These are phyloP conservation scores for Fusarium staphyleae DNA, from an alignment of 2,329 filamentous ascomycete species.

Conservation along the genomic window DNA sequence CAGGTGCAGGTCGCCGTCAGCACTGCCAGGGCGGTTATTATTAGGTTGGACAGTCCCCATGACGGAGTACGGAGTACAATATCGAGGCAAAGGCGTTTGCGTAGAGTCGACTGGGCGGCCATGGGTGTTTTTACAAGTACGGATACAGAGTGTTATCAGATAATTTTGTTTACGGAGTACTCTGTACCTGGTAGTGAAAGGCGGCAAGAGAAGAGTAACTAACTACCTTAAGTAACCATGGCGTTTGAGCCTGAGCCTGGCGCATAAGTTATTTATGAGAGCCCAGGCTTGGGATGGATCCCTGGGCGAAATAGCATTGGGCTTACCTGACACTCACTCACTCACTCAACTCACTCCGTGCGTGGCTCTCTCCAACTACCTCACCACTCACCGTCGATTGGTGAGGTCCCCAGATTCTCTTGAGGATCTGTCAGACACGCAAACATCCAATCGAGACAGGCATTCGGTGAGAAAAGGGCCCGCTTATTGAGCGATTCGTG, in stretches of 20 bases:
- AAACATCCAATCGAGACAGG: conserved; percentile 10
- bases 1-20: conserved; percentile 30
- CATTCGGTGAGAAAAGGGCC: background rate
- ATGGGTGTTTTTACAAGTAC: too few species aligned
- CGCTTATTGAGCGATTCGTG: background rate
- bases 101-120: too few species aligned
- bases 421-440: conserved; percentile 4
- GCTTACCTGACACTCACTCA: conserved; percentile 14
- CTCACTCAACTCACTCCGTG: too few species aligned
- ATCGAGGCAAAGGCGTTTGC: too few species aligned
- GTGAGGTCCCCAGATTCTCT: conserved; percentile 30
- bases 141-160: too few species aligned
- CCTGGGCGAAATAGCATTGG: background rate
- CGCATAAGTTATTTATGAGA: too few species aligned
- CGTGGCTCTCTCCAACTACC: too few species aligned
- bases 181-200: too few species aligned
- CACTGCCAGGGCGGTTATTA: conserved; percentile 25
- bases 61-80: background rate
- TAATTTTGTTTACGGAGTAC: too few species aligned
- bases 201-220: too few species aligned
- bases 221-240: background rate
- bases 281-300: background rate
- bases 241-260: conserved; percentile 24
- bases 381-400: conserved; percentile 19
- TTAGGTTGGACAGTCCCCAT: conserved; percentile 21